Evolutionary conservation across 176 grass and related monocot species (phyloP), one percentile per base, ranked within the genome.

Genomic region (Musa itinerans): DNA sequence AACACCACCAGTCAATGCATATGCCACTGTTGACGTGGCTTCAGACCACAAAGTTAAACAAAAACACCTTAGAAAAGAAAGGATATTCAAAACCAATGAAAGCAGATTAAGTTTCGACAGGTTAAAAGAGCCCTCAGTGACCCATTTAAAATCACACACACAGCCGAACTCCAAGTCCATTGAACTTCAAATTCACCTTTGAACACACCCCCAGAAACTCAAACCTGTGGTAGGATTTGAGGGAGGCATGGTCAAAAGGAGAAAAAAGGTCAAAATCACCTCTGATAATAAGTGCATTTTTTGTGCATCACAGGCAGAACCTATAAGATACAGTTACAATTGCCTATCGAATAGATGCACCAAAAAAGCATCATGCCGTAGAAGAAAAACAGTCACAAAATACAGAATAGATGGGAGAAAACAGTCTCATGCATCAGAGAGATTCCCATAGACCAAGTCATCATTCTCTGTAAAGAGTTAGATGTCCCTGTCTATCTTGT

Each of bases 61-160:
- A 21, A 6, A 72, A 13, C 0, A 24, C 14, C 53, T 65, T 19
- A 52, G 25, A 54, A 50, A 73, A 50, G 27, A 75, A 2, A 50
- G 2, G 0, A 1, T 49, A 3, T 3, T 22, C 48, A 71, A 8
- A 54, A 2, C 0, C 1, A 29, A 2, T 4, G 29, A 29, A 76
- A 68, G 57, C 84, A 24, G 11, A 67, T 29, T 29, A 0, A 3
- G 29, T 29, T 29, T 29, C 29, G 0, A 0, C 29, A 29, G 8
- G 13, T 16, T 26, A 12, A 67, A 26, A 17, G 6, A 71, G 66
- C 82, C 87, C 85, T 96, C 92, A 92, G 87, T 72, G 86, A 96
- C 86, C 86, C 81, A 59, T 81, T 85, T 85, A 87, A 92, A 92
- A 96, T 96, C 92, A 96, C 58, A 89, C 79, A 85, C 88, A 91